These are phyloP conservation scores for Solanum etuberosum DNA, from an alignment of 257 asterid genomes.

Conservation along the genomic window DNA sequence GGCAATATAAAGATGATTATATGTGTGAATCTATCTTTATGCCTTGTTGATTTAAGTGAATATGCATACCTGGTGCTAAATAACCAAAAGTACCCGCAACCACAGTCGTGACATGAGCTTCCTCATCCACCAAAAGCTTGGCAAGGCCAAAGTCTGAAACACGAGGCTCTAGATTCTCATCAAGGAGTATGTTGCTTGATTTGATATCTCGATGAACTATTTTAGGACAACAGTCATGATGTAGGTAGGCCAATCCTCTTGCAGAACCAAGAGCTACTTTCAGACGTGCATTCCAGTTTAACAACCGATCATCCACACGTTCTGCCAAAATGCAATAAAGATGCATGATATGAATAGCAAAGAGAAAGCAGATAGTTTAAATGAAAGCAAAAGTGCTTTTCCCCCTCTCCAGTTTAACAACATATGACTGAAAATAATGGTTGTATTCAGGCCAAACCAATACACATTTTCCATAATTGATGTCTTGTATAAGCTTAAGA, in stretches of 20 bases:
- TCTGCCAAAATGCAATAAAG: conserved; percentile 22
- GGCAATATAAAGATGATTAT: not conserved
- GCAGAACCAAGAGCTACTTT: conserved; percentile 89
- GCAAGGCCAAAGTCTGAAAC: conserved; percentile 98
- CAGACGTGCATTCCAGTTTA: conserved; percentile 79
- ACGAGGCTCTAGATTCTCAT: conserved; percentile 83
- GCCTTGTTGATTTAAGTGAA: not conserved
- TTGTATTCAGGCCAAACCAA: not conserved
- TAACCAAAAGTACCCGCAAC: conserved; percentile 98
- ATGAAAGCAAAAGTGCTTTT: not conserved
- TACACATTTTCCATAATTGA: not conserved
- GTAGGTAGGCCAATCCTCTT: conserved; percentile 86
- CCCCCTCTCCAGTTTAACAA: not conserved
- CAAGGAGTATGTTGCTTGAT: conserved; percentile 89
- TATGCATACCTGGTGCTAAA: conserved; percentile 78
- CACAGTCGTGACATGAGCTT: conserved; percentile 90
- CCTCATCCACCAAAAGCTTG: conserved; percentile 83
- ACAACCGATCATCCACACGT: conserved; percentile 20
- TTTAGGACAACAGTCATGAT: conserved; percentile 85
- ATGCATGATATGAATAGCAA: not conserved
- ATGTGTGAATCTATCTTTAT: not conserved
- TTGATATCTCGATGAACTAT: conserved; percentile 87
- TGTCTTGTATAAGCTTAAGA: not conserved
- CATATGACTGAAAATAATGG: not conserved
- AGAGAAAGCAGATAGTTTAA: not conserved